phyloP scores from a whole-genome alignment of 768 basidiomycete species.

The Amanita pseudoporphyria region DNA sequence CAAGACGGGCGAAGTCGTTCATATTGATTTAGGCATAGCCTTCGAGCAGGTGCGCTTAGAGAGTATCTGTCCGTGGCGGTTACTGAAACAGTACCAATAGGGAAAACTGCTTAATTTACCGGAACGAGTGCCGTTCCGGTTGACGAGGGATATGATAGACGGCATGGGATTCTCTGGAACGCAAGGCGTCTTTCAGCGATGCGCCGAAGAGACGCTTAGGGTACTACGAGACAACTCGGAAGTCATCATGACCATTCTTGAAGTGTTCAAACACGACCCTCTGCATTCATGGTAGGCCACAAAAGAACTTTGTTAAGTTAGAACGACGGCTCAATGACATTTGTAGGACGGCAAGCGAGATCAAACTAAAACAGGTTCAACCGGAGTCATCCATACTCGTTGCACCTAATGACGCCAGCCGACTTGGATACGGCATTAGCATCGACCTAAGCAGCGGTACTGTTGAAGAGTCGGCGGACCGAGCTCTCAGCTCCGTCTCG shows the following conservation, averaged over 20 bases:
- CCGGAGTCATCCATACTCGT: conserved; percentile 22
- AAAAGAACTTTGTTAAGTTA: too few species aligned
- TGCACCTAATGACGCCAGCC: conserved; percentile 16
- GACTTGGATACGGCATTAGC: conserved; percentile 32
- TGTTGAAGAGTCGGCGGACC: conserved; percentile 82
- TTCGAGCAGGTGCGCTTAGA: conserved; percentile 72
- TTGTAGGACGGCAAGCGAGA: conserved; percentile 66
- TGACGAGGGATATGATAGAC: conserved; percentile 91
- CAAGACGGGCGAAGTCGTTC: conserved; percentile 76
- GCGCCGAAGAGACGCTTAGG: conserved; percentile 89
- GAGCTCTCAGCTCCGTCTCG: conserved; percentile 71
- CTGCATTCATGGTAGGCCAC: conserved; percentile 71
- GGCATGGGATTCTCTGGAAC: conserved; percentile 88
- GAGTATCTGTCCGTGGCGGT: conserved; percentile 1
- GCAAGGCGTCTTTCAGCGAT: conserved; percentile 90
- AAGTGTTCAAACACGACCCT: conserved; percentile 96
- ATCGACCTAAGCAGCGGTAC: conserved; percentile 57
- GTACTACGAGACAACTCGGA: conserved; percentile 81
- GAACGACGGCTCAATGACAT: not conserved
- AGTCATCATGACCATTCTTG: conserved; percentile 88
- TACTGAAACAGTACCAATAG: conserved; percentile 25
- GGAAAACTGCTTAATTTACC: conserved; percentile 73
- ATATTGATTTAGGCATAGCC: conserved; percentile 94
- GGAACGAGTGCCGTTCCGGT: conserved; percentile 88
- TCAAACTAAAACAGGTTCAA: conserved; percentile 62